These are phyloP conservation scores for Suillus spraguei DNA, from an alignment of 768 basidiomycete genomes.

Conservation along the genomic window DNA sequence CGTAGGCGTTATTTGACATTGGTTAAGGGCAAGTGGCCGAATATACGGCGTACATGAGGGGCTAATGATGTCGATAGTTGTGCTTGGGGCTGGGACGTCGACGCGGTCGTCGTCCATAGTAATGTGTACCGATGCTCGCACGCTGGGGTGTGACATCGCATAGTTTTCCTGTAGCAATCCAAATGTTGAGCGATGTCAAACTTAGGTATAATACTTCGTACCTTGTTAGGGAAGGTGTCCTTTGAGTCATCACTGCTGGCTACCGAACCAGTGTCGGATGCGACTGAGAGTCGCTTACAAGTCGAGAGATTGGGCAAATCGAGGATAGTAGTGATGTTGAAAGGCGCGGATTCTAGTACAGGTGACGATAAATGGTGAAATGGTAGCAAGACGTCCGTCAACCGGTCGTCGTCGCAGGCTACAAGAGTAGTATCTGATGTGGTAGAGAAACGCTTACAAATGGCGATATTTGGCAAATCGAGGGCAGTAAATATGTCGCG, in stretches of 20 bases:
- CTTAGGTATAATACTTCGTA: not conserved
- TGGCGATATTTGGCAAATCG: not conserved
- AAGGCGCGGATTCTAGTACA: not conserved
- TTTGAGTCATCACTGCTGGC: not conserved
- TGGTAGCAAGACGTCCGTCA: not conserved
- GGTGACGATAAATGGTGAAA: not conserved
- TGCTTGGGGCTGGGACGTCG: not conserved
- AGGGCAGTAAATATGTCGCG: not conserved
- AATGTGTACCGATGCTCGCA: not conserved
- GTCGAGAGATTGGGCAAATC: not conserved
- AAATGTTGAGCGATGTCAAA: not conserved
- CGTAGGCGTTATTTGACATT: not conserved
- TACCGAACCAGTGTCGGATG: not conserved
- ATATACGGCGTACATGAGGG: not conserved
- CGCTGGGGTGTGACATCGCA: not conserved
- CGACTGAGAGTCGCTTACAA: not conserved
- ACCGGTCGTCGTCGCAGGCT: not conserved
- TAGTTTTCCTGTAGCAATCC: not conserved
- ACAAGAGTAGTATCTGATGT: not conserved
- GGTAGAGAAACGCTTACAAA: not conserved
- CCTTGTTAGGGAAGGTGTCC: not conserved
- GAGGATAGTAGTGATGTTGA: not conserved
- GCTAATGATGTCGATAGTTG: not conserved
- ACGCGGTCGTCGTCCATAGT: not conserved
- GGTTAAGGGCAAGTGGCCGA: not conserved